These are phyloP conservation scores for Phytophthora megakarya DNA, from an alignment of 352 stramenopile species.

Conservation along the genomic window DNA sequence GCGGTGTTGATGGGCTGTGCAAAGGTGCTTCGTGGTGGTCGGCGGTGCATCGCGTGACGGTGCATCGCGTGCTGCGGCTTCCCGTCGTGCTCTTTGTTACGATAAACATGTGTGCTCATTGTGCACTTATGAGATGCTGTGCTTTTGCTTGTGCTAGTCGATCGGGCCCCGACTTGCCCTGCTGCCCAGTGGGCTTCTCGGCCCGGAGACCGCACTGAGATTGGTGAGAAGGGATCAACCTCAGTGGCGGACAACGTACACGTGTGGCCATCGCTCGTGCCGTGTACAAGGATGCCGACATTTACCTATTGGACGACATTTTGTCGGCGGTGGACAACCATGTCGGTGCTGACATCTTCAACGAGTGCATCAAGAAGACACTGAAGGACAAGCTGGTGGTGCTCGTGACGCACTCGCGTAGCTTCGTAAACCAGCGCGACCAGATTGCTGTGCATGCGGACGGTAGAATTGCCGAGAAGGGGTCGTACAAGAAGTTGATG, in stretches of 20 bases:
- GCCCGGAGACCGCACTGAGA: conserved; percentile 96
- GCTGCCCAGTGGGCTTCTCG: too few species aligned
- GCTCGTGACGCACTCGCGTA: conserved; percentile 91
- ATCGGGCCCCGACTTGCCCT: too few species aligned
- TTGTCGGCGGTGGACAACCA: conserved; percentile 97
- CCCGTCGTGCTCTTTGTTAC: too few species aligned
- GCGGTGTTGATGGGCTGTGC: too few species aligned
- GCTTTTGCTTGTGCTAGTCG: too few species aligned
- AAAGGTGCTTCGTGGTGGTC: too few species aligned
- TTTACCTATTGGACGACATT: conserved; percentile 97
- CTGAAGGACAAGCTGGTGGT: conserved; percentile 90
- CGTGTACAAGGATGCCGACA: conserved; percentile 94
- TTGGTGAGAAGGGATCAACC: conserved; percentile 98
- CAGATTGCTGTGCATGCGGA: conserved; percentile 54
- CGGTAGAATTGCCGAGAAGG: conserved; percentile 53
- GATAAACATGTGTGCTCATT: too few species aligned
- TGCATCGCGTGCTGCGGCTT: too few species aligned
- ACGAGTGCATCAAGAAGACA: conserved; percentile 91
- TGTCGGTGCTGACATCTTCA: conserved; percentile 95
- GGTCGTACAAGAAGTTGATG: conserved; percentile 67
- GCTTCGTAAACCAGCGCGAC: conserved; percentile 51
- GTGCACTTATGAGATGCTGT: too few species aligned
- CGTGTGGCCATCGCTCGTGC: conserved; percentile 93
- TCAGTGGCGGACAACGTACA: conserved; percentile 96
- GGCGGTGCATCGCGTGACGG: too few species aligned